phyloP scores from a whole-genome alignment of 2,329 filamentous ascomycete species.

The Phialophora verrucosa region DNA sequence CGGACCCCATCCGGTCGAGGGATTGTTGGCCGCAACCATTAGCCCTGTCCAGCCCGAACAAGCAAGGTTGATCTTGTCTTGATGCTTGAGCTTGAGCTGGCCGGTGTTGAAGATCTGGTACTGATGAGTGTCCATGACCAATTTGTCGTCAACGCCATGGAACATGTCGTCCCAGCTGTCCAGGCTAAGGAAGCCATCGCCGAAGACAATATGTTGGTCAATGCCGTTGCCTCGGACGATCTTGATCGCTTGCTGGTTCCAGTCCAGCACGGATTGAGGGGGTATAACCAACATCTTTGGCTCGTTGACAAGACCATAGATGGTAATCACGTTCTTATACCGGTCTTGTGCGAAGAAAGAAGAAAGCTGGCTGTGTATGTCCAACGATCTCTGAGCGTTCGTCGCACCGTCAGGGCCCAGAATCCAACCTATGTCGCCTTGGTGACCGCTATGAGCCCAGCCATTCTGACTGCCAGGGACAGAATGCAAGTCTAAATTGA shows the following conservation, averaged over 20 bases:
- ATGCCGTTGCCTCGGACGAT: constrained; percentile 79
- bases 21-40: constrained; percentile 73
- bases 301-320: constrained; percentile 96
- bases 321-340: constrained; percentile 87
- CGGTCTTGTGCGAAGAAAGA: constrained; percentile 92
- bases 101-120: constrained; percentile 97
- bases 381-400: constrained; percentile 81
- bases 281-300: constrained; percentile 80
- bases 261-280: constrained; percentile 68
- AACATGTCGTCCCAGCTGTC: constrained; percentile 88
- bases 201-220: constrained; percentile 76
- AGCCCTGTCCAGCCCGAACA: constrained; percentile 87
- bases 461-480: constrained; percentile 93
- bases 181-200: constrained; percentile 92
- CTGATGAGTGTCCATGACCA: constrained; percentile 96
- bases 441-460: constrained; percentile 92
- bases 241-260: constrained; percentile 76
- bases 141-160: constrained; percentile 66
- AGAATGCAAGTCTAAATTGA: constrained; percentile 93
- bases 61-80: constrained; percentile 82
- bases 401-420: constrained; percentile 82
- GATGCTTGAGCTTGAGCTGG: constrained; percentile 81
- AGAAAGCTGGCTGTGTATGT: constrained; percentile 84
- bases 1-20: constrained; percentile 71
- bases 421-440: constrained; percentile 82